Percentiles rank a stretch among this genome's conserved stretches.
phyloP scores from a whole-genome alignment of 2,329 filamentous ascomycete genomes.

The Tolypocladium nubicola region DNA sequence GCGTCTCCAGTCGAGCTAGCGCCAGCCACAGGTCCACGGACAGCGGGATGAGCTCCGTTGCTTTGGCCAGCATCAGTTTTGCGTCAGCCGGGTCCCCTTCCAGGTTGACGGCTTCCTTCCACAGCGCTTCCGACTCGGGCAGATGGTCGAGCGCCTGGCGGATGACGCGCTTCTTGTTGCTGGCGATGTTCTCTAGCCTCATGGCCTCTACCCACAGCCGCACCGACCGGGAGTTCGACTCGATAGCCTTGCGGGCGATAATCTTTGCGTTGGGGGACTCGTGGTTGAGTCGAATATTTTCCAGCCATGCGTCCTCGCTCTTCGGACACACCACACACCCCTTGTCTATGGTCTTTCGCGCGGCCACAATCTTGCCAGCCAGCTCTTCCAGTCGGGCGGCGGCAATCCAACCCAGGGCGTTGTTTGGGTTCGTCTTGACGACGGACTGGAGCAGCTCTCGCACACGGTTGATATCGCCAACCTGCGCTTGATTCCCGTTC shows the following conservation, averaged over 20 bases:
- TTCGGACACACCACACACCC: constrained; percentile 88
- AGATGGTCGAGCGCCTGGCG: constrained; percentile 86
- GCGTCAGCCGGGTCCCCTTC: constrained; percentile 88
- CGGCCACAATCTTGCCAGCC: constrained; percentile 83
- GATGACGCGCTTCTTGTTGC: constrained; percentile 86
- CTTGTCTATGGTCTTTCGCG: constrained; percentile 75
- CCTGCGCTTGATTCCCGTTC: constrained; percentile 68
- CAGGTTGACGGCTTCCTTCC: constrained; percentile 94
- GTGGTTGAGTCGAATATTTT: constrained; percentile 80
- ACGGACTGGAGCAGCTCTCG: constrained; percentile 90
- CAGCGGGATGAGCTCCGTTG: constrained; percentile 86
- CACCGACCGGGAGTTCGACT: constrained; percentile 81
- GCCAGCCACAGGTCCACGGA: constrained; percentile 95
- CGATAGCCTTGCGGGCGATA: constrained; percentile 87
- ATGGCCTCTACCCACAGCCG: constrained; percentile 92
- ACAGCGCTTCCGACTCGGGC: constrained; percentile 89
- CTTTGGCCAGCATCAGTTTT: constrained; percentile 79
- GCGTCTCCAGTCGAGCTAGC: constrained; percentile 76
- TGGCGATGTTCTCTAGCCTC: constrained; percentile 72
- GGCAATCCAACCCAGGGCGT: constrained; percentile 92
- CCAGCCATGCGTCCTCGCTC: constrained; percentile 91
- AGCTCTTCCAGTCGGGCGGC: constrained; percentile 86
- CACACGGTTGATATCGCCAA: constrained; percentile 92
- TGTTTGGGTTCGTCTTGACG: constrained; percentile 91
- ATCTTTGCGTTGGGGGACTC: constrained; percentile 90